A percentile compares a stretch with the other conserved stretches of the same genome.
phyloP scores from a whole-genome alignment of 352 stramenopile species.

The Phytopythium montanum region DNA sequence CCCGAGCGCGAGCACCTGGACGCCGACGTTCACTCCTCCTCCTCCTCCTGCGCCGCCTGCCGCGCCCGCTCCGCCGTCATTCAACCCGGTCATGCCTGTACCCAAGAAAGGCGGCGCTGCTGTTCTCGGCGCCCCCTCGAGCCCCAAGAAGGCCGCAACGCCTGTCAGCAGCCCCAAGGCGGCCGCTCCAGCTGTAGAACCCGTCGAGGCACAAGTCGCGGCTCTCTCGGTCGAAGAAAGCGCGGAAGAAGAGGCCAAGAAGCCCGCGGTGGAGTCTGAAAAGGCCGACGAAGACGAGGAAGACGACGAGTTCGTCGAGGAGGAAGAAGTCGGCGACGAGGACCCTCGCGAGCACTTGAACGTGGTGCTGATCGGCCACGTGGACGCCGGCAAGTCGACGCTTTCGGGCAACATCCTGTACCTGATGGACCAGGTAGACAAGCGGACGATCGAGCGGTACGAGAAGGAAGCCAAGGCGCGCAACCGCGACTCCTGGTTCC shows the following conservation, averaged over 20 bases:
- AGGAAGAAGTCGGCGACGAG: slow-evolving; percentile 82
- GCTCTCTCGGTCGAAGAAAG: slow-evolving; percentile 13
- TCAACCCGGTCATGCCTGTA: slow-evolving; percentile 69
- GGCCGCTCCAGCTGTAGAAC: slow-evolving; percentile 15
- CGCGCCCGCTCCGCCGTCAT: slow-evolving; percentile 25
- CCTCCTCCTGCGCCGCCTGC: slow-evolving; percentile 43
- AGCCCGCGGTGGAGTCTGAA: neutral
- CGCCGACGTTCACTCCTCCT: slow-evolving; percentile 38
- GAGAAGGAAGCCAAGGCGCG: slow-evolving; percentile 96
- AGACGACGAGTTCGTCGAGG: slow-evolving; percentile 53
- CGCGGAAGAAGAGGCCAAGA: slow-evolving; percentile 9
- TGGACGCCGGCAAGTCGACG: slow-evolving; percentile 98
- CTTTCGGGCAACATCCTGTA: slow-evolving; percentile 98
- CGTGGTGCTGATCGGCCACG: slow-evolving; percentile 99
- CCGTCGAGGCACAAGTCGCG: slow-evolving; percentile 19
- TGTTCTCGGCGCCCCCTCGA: slow-evolving; percentile 19
- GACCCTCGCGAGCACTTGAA: slow-evolving; percentile 98
- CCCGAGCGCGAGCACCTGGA: slow-evolving; percentile 53
- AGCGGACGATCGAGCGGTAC: slow-evolving; percentile 98
- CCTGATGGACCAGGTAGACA: slow-evolving; percentile 98
- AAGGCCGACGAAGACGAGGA: slow-evolving; percentile 38
- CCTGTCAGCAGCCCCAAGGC: slow-evolving; percentile 10
- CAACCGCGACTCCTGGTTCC: slow-evolving; percentile 88
- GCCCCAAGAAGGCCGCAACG: slow-evolving; percentile 13
- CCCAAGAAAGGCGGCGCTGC: slow-evolving; percentile 66